Base-by-base conservation (phyloP, 331 rosid species). In the Spiraea crenata region DNA sequence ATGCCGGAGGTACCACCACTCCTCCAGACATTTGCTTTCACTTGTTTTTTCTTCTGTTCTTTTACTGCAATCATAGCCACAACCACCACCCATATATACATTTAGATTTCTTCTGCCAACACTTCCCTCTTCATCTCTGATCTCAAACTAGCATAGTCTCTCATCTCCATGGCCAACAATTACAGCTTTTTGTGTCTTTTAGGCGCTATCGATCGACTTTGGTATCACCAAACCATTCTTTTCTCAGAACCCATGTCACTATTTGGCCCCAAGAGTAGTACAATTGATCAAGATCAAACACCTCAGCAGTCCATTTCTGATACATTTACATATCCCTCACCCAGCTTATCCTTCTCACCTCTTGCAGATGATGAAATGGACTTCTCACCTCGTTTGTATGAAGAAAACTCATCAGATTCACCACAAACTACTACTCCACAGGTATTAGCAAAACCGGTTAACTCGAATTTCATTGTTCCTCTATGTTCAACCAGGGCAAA, bases 171-270 rank as follows among this genome's bases (percentile, higher is more conserved):
- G 98, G 89, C 84, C 50, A 76, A 74, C 63, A 67, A 78, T 56
- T 68, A 74, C 66, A 64, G 77, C 57, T 70, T 55, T 58, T 45
- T 55, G 39, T 74, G 81, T 65, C 74, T 85, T 62, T 34, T 90
- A 40, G 90, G 67, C 42, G 82, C 88, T 77, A 90, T 92, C 90
- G 93, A 92, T 69, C 71, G 72, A 38, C 96, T 90, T 40, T 92
- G 98, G 98, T 90, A 85, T 78, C 89, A 80, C 76, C 90, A 88
- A 65, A 65, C 82, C 50, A 74, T 90, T 84, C 88, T 92, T 57
- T 83, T 76, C 79, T 61, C 91, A 5, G 65, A 77, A 61, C 89
- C 92, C 52, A 7, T 73, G 37, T 14, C 81, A 16, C 41, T 67
- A 60, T 39, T 70, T 63, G 35, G 31, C 68, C 76, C 64, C 46